Base-by-base conservation (phyloP, 2,329 filamentous ascomycete genomes). In the Claviceps pazoutovae region DNA sequence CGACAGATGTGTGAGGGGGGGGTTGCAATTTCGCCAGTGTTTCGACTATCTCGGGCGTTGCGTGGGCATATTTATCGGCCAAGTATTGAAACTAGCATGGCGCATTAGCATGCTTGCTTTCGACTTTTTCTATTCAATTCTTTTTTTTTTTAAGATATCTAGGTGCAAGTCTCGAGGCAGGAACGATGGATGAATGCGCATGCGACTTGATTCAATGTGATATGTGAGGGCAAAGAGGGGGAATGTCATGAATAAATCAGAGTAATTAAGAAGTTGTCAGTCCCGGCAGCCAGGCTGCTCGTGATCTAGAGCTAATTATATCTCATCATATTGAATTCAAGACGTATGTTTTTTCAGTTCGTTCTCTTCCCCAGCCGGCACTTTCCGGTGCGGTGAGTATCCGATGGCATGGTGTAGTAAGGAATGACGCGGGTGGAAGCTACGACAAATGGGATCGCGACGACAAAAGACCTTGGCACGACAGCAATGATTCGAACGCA, bases 281-380 rank as follows among this genome's bases (percentile, higher is more conserved):
- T 86, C 83, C 79, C 68, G 63, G 67, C 66, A 68, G 59, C 59
- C 58, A 55, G 53, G 56, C 71, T 78, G 75, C 82, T 87, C 76
- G 75, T 83, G 84, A 86, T 88, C 84, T 88, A 88, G 84, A 88
- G 84, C 84, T 88, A 87, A 84, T 65, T 64, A 54, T 67, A 62
- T 61, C 63, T 69, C 67, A 70, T 70, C 67, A 70, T 65, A 57
- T 59, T 63, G 59, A 59, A 59, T 48, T 53, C 34, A 38, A 44
- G 52, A 51, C 48, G 60, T 30, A 53, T 54, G 51, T n/a, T 11
- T 42, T 21, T 21, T 34, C 30, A 34, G 9, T 42, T 16, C 17
- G 8, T 21, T 13, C 41, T 6, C 19, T 11, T 13, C 41, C 3
- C 19, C 11, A 43, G 17, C 41, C 17, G 41, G 19, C 41, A 43